phyloP scores from a whole-genome alignment of 257 asterid species.

The Rauvolfia tetraphylla region DNA sequence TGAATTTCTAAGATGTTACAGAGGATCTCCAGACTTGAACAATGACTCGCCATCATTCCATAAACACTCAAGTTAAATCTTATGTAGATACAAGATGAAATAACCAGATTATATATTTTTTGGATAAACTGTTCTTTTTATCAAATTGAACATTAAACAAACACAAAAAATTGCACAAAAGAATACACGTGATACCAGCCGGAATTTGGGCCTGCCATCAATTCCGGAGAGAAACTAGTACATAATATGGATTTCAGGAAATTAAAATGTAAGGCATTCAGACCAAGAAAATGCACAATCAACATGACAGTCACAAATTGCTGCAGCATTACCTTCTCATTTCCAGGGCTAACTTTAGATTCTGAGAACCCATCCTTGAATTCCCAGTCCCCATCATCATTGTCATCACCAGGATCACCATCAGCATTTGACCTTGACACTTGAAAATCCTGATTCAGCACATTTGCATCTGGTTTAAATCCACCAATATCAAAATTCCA shows the following conservation, averaged over 20 bases:
- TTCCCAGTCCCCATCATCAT: constrained; percentile 66
- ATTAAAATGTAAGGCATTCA: background rate
- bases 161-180: too few species aligned
- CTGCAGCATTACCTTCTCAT: constrained; percentile 37
- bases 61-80: background rate
- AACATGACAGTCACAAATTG: background rate
- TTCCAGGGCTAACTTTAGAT: constrained; percentile 20
- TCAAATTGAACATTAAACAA: background rate
- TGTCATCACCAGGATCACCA: constrained; percentile 23
- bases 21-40: background rate
- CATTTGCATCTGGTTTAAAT: constrained; percentile 12
- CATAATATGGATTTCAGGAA: constrained; percentile 14
- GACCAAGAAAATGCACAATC: constrained; percentile 2
- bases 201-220: too few species aligned
- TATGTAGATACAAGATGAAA: background rate
- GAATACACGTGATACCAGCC: too few species aligned
- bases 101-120: background rate
- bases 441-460: constrained; percentile 10
- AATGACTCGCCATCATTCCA: background rate
- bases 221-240: constrained; percentile 14
- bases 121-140: background rate
- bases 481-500: constrained; percentile 26
- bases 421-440: constrained; percentile 5
- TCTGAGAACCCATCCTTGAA: constrained; percentile 62
- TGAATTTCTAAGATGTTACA: background rate